Base-by-base conservation (phyloP, 2,329 filamentous ascomycete genomes). In the Aspergillus tamarii region DNA sequence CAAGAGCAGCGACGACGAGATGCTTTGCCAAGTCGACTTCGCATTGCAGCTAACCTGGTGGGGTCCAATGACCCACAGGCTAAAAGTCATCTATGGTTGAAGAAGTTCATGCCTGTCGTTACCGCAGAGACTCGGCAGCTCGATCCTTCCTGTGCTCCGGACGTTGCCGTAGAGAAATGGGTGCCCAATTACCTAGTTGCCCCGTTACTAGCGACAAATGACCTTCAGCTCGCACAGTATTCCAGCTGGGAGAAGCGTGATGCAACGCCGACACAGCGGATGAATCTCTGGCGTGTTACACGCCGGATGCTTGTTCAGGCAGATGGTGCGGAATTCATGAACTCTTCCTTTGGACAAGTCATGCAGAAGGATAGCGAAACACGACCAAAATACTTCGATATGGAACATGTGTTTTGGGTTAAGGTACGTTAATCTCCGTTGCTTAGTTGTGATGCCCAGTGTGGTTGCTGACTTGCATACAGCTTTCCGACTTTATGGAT, bases 391-490 rank as follows among this genome's bases (percentile, higher is more conserved):
- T 84, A 83, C 72, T 80, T 81, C 66, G 75, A 75, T 32, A 81
- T 84, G 80, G 77, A 82, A 62, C 81, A 81, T 73, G 73, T 84
- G 55, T 84, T 84, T 67, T 84, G 82, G 82, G 78, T 84, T 64
- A 81, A 78, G 76, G 80, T 82, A 75, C 69, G 78, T 64, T 30
- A 12, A 19, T 28, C 10, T n/a, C 21, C 8, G 14, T 30, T 11
- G 16, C 46, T 28, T 21, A 54, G 5, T 34, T 46, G n/a, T n/a
- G 14, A 41, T 39, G 3, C 1, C 26, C 19, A 19, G 46, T 11
- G 48, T 23, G n/a, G 30, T 45, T 60, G 41, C 64, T 71, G 61
- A 70, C 61, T 61, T 52, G 2, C n/a, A 43, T 30, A 48, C 64
- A 82, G 80, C 77, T 83, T 57, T 82, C 81, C 50, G 82, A 83